Conservation (phyloP, 2,329 filamentous ascomycete genomes). For the Allantophomopsis lycopodina region DNA sequence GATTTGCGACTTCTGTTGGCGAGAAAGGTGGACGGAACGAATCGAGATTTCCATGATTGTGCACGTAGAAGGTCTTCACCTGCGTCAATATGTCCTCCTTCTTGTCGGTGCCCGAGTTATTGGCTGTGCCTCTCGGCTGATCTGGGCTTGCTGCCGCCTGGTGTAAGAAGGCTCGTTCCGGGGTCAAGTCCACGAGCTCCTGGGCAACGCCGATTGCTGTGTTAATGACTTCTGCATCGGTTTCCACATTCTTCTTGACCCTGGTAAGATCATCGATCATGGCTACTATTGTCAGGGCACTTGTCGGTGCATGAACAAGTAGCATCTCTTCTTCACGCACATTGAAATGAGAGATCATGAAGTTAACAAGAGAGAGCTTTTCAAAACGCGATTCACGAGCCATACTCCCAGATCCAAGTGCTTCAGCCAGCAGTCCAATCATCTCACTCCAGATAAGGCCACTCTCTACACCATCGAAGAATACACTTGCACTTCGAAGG, state of each 20-base stretch:
- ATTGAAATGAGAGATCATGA: conserved; percentile 82
- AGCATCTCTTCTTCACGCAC: conserved; percentile 94
- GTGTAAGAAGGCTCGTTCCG: conserved; percentile 44
- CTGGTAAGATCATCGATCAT: conserved; percentile 32
- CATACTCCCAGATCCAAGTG: conserved; percentile 33
- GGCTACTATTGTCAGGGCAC: conserved; percentile 45
- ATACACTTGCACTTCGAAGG: conserved; percentile 81
- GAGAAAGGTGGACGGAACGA: conserved; percentile 44
- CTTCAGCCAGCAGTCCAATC: conserved; percentile 48
- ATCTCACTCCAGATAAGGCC: conserved; percentile 84
- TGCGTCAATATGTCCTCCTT: conserved; percentile 33
- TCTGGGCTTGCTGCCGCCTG: conserved; percentile 8
- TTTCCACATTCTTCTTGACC: conserved; percentile 25
- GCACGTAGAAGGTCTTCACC: conserved; percentile 53
- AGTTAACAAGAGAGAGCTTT: conserved; percentile 61
- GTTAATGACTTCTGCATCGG: conserved; percentile 14
- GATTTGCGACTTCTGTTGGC: conserved; percentile 38
- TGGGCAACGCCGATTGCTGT: conserved; percentile 33
- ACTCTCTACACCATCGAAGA: conserved; percentile 95
- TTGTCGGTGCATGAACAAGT: conserved; percentile 67
- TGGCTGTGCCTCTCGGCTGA: conserved; percentile 7
- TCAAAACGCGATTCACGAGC: conserved; percentile 30
- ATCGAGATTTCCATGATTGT: conserved; percentile 58
- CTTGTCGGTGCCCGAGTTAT: conserved; percentile 13
- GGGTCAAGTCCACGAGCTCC: conserved; percentile 47